phyloP scores from a whole-genome alignment of 2,329 filamentous ascomycete genomes.

The Ophiostoma sp. region DNA sequence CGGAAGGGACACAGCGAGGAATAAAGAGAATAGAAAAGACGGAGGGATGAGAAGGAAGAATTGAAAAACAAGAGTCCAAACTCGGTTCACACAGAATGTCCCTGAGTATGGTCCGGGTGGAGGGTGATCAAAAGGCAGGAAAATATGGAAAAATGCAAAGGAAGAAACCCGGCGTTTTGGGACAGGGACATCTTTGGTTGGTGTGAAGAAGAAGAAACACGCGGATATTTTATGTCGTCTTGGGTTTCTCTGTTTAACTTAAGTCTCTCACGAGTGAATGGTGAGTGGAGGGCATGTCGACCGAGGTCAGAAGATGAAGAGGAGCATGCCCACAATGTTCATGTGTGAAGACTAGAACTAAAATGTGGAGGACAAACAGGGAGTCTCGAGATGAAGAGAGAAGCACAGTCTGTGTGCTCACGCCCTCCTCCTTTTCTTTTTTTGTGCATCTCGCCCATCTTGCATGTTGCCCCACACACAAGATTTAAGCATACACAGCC shows the following conservation, averaged over 20 bases:
- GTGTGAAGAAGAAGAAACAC: neutral
- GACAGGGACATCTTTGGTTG: neutral
- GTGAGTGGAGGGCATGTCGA: neutral
- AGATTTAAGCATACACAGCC: neutral
- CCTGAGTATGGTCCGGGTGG: conserved; percentile 1
- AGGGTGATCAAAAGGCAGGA: conserved; percentile 10
- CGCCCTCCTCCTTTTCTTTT: neutral
- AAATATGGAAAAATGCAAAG: conserved; percentile 17
- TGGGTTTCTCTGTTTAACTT: neutral
- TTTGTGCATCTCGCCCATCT: neutral
- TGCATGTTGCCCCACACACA: neutral
- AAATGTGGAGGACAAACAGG: too few species aligned
- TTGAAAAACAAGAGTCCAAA: neutral
- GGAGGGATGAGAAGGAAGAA: neutral
- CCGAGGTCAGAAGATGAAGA: neutral
- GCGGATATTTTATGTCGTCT: neutral
- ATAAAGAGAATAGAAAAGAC: neutral
- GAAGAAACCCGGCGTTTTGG: conserved; percentile 15
- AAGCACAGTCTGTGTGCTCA: neutral
- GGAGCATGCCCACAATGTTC: too few species aligned
- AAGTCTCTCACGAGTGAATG: too few species aligned
- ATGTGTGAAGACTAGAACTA: too few species aligned
- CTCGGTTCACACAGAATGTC: conserved; percentile 7
- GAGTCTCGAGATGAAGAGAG: neutral
- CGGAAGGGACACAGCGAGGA: neutral